Conservation (phyloP, 768 basidiomycete species). For the Austroboletus festivus region DNA sequence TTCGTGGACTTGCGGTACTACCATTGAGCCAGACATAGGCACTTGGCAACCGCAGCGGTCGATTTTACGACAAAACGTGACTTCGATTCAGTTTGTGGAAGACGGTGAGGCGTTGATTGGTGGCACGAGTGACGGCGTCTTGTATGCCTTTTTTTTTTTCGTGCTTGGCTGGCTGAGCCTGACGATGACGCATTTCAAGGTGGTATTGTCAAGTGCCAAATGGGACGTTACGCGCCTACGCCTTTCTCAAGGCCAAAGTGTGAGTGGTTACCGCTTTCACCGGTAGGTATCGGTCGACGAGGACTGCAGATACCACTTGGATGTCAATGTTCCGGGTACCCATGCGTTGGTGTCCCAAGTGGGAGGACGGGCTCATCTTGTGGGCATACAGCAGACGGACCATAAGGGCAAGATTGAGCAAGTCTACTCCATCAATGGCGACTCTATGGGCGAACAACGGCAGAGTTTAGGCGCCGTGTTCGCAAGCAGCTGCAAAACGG, state of each 20-base stretch:
- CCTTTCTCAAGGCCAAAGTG: constrained; percentile 60
- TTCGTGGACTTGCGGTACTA: background rate
- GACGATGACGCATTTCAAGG: constrained; percentile 31
- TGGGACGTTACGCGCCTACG: constrained; percentile 58
- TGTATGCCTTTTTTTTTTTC: constrained; percentile 41
- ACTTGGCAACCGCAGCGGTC: constrained; percentile 64
- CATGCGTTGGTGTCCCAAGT: constrained; percentile 53
- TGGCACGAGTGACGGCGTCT: constrained; percentile 65
- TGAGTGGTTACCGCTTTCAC: constrained; percentile 29
- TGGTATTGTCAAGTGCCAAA: constrained; percentile 71
- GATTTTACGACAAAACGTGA: constrained; percentile 62
- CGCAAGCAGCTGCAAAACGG: constrained; percentile 47
- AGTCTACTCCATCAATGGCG: constrained; percentile 45
- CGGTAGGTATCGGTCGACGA: constrained; percentile 10
- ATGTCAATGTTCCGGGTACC: constrained; percentile 45
- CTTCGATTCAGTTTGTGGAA: constrained; percentile 59
- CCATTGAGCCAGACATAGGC: constrained; percentile 34
- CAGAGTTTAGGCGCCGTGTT: constrained; percentile 50
- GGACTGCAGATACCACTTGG: constrained; percentile 46
- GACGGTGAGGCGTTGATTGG: constrained; percentile 63
- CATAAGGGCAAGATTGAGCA: constrained; percentile 53
- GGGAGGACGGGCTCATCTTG: constrained; percentile 48
- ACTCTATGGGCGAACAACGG: constrained; percentile 28
- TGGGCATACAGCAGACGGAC: constrained; percentile 48
- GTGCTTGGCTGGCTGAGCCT: constrained; percentile 2